A percentile compares a stretch with the other conserved stretches of the same genome.
phyloP scores from a whole-genome alignment of 352 stramenopile genomes.

The Pythium aquatile region DNA sequence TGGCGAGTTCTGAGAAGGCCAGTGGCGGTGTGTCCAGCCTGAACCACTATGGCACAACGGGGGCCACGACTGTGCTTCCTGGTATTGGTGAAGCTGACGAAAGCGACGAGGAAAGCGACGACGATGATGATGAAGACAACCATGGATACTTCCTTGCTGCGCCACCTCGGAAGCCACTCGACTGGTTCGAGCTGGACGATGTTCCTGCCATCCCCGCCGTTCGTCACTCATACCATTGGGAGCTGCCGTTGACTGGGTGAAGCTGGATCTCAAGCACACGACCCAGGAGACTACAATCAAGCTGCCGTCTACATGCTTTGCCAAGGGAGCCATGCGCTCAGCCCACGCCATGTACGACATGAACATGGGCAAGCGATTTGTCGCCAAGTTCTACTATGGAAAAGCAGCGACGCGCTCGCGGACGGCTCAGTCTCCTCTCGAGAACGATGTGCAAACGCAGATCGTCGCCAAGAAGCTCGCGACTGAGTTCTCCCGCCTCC shows the following conservation, averaged over 20 bases:
- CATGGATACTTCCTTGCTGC: neutral
- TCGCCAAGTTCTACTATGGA: constrained; percentile 42
- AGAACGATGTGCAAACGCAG: constrained; percentile 40
- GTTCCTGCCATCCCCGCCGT: constrained; percentile 24
- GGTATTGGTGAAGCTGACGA: too few species aligned
- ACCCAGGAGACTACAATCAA: constrained; percentile 38
- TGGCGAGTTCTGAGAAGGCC: too few species aligned
- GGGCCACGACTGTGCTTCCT: constrained; percentile 1
- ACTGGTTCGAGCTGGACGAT: constrained; percentile 21
- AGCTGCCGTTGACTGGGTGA: constrained; percentile 30
- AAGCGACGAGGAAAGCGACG: neutral
- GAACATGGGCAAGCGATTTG: constrained; percentile 30
- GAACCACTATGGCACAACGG: constrained; percentile 10
- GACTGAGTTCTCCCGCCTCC: constrained; percentile 30
- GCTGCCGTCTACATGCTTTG: constrained; percentile 33
- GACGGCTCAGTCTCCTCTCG: constrained; percentile 1
- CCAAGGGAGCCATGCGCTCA: constrained; percentile 35
- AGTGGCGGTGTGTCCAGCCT: neutral
- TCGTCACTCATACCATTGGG: constrained; percentile 35
- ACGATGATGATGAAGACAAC: neutral
- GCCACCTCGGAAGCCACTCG: neutral
- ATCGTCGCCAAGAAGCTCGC: constrained; percentile 39
- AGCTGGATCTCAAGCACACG: constrained; percentile 32
- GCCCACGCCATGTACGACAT: constrained; percentile 37
- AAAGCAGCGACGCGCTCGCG: constrained; percentile 5